Base-by-base conservation (phyloP, 345 rosid genomes). In the Gossypium stocksii region DNA sequence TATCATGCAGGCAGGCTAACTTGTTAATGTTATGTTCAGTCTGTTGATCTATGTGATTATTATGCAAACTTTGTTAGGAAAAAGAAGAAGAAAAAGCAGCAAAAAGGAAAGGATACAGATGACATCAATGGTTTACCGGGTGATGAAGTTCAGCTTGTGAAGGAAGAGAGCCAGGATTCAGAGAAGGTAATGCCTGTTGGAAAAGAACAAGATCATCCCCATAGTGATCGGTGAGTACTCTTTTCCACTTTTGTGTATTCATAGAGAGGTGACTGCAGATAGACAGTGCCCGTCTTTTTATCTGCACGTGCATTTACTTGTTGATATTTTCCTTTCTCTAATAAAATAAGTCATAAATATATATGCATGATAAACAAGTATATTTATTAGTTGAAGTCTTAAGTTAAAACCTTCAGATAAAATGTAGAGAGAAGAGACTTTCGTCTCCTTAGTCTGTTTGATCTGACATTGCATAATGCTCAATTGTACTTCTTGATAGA, bases 1-100 rank as follows among this genome's bases (percentile, higher is more conserved):
- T 44, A 43, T 71, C 22, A 67, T 25, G 6, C 63, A 16, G 74
- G 57, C 49, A 13, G 48, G 38, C 54, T 25, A 61, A 63, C 41
- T 51, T 69, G 51, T 41, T 68, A 48, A 23, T 67, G 41, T 25
- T 34, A 23, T 29, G 17, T 72, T 70, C 13, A 53, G 67, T 51
- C 10, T 13, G 19, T 73, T 68, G 16, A 56, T 48, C 22, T 52
- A 44, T 84, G 72, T 80, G 65, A 29, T 51, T 71, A 66, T 75
- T 69, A 53, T 74, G 23, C 58, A 66, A 69, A 73, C 44, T 60
- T 77, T 82, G 68, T 25, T 80, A 93, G 93, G 87, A 85, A 72
- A 74, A 89, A 78, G 76, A 75, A 61, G 68, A 73, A 60, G 53
- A 89, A 94, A 80, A 87, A 86, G 81, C 85, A 88, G 78, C 85